Percentiles rank a stretch among this genome's conserved stretches.
phyloP scores from a whole-genome alignment of 495 filamentous ascomycete species.

The Penicillium subrubescens region DNA sequence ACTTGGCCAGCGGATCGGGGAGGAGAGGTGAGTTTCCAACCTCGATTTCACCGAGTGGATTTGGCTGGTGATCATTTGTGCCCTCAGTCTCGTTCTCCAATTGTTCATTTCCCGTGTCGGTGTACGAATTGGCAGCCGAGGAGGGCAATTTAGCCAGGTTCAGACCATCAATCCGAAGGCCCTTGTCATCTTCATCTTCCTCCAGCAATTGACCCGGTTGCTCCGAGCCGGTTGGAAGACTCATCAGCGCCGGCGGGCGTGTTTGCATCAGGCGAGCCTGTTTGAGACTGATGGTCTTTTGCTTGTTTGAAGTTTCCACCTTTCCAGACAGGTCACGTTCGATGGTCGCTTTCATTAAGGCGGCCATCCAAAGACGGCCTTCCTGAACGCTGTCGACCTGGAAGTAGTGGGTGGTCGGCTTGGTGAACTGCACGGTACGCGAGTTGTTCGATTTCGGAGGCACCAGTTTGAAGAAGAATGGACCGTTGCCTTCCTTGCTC shows the following conservation, averaged over 20 bases:
- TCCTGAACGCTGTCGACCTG: constrained; percentile 87
- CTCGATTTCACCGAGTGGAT: constrained; percentile 32
- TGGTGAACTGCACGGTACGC: constrained; percentile 93
- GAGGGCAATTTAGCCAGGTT: constrained; percentile 31
- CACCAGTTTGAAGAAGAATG: constrained; percentile 98
- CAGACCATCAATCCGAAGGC: constrained; percentile 41
- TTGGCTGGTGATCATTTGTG: constrained; percentile 15
- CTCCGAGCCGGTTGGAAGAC: constrained; percentile 25
- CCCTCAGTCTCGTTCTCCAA: constrained; percentile 14
- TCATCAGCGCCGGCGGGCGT: constrained; percentile 85
- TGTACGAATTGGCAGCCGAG: constrained; percentile 19
- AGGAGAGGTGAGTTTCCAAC: constrained; percentile 30
- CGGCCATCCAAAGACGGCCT: constrained; percentile 96
- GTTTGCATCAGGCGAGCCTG: constrained; percentile 83
- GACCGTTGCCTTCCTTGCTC: constrained; percentile 48
- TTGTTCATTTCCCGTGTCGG: constrained; percentile 18
- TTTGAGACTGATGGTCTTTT: constrained; percentile 85
- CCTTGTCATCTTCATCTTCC: constrained; percentile 32
- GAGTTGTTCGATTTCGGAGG: constrained; percentile 86
- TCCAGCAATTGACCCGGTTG: constrained; percentile 22
- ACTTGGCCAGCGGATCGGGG: constrained; percentile 31
- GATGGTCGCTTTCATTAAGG: constrained; percentile 98
- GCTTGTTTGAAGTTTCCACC: constrained; percentile 89
- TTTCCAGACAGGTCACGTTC: constrained; percentile 81
- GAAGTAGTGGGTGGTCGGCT: constrained; percentile 95